phyloP scores from a whole-genome alignment of 163 green algal genomes.

The Prototheca cutis region DNA sequence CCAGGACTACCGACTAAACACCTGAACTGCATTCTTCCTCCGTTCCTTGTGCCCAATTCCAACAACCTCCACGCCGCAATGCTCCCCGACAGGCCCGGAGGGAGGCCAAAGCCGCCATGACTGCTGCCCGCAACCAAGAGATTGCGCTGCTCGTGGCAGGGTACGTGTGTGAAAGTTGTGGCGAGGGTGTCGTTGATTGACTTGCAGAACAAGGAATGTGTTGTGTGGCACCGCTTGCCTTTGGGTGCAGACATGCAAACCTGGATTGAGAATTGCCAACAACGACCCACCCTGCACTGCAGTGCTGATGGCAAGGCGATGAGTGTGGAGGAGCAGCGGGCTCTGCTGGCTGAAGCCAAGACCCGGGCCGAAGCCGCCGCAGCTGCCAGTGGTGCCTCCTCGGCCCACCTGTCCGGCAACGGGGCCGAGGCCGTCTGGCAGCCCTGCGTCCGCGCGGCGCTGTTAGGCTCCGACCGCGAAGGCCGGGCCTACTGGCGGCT shows the following conservation, averaged over 20 bases:
- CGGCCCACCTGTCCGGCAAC: too few relatives aligned
- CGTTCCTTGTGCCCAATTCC: background rate
- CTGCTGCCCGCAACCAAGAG: conserved; percentile 13
- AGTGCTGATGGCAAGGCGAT: conserved; percentile 5
- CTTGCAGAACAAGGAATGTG: background rate
- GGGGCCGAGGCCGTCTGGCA: too few relatives aligned
- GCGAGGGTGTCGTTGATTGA: too few relatives aligned
- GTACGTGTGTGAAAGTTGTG: too few relatives aligned
- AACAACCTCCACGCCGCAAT: background rate
- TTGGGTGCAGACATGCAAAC: background rate
- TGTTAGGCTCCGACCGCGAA: conserved; percentile 15
- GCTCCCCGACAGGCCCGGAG: background rate
- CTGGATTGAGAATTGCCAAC: background rate
- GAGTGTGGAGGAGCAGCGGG: conserved; percentile 31
- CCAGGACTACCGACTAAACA: too few relatives aligned
- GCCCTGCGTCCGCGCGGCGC: conserved; percentile 2
- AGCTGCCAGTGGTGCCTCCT: background rate
- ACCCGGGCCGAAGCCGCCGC: conserved; percentile 11
- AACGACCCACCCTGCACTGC: background rate
- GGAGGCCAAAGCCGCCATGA: conserved; percentile 7
- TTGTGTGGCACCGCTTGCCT: background rate
- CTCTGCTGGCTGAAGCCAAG: conserved; percentile 23
- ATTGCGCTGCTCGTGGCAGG: conserved; percentile 23
- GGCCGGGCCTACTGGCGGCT: conserved; percentile 15
- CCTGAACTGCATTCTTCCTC: too few relatives aligned